Percentiles rank a stretch among this genome's conserved stretches.
These are phyloP conservation scores for Agaricus blazei DNA, from an alignment of 768 basidiomycete genomes.

Conservation along the genomic window DNA sequence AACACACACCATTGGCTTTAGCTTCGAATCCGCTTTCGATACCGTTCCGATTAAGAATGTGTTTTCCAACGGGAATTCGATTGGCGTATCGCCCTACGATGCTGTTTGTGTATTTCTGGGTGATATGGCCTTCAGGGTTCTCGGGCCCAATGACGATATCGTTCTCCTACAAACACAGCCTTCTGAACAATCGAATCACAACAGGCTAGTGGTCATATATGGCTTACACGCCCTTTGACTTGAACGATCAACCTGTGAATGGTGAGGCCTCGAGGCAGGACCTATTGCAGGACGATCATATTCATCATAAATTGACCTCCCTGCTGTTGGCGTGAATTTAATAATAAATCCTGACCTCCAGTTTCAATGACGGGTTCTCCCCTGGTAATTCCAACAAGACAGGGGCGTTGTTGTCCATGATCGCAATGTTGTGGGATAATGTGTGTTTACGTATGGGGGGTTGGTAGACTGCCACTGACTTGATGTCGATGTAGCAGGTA, in stretches of 20 bases:
- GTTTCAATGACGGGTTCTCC: slow-evolving; percentile 34
- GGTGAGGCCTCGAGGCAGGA: slow-evolving; percentile 64
- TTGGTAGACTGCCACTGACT: background rate
- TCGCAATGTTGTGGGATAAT: slow-evolving; percentile 3
- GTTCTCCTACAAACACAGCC: slow-evolving; percentile 45
- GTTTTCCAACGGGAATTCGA: slow-evolving; percentile 58
- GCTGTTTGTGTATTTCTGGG: slow-evolving; percentile 67
- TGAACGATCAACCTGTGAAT: slow-evolving; percentile 65
- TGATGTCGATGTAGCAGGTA: background rate
- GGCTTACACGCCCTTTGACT: slow-evolving; percentile 53
- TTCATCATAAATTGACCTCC: background rate
- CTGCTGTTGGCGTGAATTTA: background rate
- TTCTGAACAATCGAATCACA: slow-evolving; percentile 5
- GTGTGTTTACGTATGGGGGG: background rate
- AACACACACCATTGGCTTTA: slow-evolving; percentile 31
- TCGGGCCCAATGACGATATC: slow-evolving; percentile 76
- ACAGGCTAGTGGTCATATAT: background rate
- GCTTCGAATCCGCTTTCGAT: slow-evolving; percentile 42
- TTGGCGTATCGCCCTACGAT: slow-evolving; percentile 73
- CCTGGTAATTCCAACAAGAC: slow-evolving; percentile 46
- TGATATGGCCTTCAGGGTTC: slow-evolving; percentile 48
- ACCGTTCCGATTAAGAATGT: slow-evolving; percentile 48
- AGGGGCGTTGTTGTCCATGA: slow-evolving; percentile 46
- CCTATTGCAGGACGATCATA: slow-evolving; percentile 27
- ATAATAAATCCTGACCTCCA: slow-evolving; percentile 42